Base-by-base conservation (phyloP, 768 basidiomycete species). In the Suillus variegatus region DNA sequence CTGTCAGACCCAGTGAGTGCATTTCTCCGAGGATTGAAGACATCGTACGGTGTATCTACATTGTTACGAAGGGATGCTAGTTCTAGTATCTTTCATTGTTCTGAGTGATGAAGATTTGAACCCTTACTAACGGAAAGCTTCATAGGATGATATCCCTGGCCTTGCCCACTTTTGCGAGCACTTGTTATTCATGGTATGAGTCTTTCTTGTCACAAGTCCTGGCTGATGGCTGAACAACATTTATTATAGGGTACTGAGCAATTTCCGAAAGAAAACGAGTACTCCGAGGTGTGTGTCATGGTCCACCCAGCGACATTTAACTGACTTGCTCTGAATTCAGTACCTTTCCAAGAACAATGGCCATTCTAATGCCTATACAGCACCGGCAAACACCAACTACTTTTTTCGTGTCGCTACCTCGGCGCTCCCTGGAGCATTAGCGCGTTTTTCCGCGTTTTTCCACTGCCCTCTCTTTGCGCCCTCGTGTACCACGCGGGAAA, bases 131-230 rank as follows among this genome's bases (percentile, higher is more conserved):
- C 13, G 8, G 6, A 32, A 61, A 32, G 25, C 13, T 62, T 65
- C 20, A 65, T 51, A 93, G 88, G 88, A 85, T 74, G 94, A 97
- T 73, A 91, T 95, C 85, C 95, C 93, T 12, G 95, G 95, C 13
- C 83, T 96, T 52, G 95, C 95, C 57, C 94, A 97, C 77, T 96
- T 96, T 74, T 96, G 95, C 79, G 97, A 99, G 75, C 97, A 99
- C 76, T 75, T 99, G 58, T 78, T 97, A 67, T 99, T 99, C 78
- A 94, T 99, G 89, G 96, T 95, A 70, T 67, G 88, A 76, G 6
- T 9, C 41, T 46, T 55, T 46, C 16, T 32, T 13, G 1, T 55
- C 18, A 3, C 13, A 13, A 38, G 18, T 61, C 1, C 13, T 62
- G 62, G 36, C 35, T 62, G 38, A 68, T 61, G 62, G 36, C 32